These are phyloP conservation scores for Nevesoporus exiguus DNA, from an alignment of 768 basidiomycete species.

Conservation along the genomic window DNA sequence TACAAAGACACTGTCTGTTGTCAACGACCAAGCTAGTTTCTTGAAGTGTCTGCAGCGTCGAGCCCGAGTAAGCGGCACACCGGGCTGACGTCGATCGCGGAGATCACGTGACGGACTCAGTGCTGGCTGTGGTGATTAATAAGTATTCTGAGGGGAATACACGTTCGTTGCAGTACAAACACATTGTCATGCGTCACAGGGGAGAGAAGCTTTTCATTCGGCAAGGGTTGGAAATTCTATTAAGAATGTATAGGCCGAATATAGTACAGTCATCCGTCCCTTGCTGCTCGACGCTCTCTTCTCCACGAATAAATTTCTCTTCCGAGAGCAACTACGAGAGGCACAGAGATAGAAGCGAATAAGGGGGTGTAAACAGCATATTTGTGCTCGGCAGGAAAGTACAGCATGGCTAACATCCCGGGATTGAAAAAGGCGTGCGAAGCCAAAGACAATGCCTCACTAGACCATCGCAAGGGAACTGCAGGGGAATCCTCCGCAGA, in stretches of 20 bases:
- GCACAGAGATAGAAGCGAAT: slow-evolving; percentile 87
- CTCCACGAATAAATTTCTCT: slow-evolving; percentile 72
- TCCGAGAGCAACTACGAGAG: slow-evolving; percentile 69
- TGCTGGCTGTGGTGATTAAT: neutral
- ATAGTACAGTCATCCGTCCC: slow-evolving; percentile 13
- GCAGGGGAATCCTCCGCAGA: slow-evolving; percentile 18
- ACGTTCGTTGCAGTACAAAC: slow-evolving; percentile 13
- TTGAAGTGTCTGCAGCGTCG: neutral
- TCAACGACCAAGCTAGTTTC: neutral
- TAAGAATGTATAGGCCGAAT: neutral
- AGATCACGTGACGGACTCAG: slow-evolving; percentile 24
- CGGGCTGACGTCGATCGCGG: slow-evolving; percentile 16
- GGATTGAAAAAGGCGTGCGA: slow-evolving; percentile 95
- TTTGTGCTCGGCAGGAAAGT: slow-evolving; percentile 97
- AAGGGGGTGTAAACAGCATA: slow-evolving; percentile 95
- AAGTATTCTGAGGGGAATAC: slow-evolving; percentile 4
- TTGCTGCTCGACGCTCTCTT: slow-evolving; percentile 13
- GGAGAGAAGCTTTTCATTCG: slow-evolving; percentile 9
- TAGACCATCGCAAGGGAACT: slow-evolving; percentile 54
- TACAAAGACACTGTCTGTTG: slow-evolving; percentile 7
- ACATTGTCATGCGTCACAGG: slow-evolving; percentile 10
- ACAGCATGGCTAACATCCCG: slow-evolving; percentile 91
- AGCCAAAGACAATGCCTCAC: slow-evolving; percentile 58
- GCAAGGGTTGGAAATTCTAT: slow-evolving; percentile 7
- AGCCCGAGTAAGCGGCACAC: neutral